Evolutionary conservation across 345 rosid species (phyloP), one percentile per base, ranked within the genome.

Genomic region (Lagerstroemia speciosa): DNA sequence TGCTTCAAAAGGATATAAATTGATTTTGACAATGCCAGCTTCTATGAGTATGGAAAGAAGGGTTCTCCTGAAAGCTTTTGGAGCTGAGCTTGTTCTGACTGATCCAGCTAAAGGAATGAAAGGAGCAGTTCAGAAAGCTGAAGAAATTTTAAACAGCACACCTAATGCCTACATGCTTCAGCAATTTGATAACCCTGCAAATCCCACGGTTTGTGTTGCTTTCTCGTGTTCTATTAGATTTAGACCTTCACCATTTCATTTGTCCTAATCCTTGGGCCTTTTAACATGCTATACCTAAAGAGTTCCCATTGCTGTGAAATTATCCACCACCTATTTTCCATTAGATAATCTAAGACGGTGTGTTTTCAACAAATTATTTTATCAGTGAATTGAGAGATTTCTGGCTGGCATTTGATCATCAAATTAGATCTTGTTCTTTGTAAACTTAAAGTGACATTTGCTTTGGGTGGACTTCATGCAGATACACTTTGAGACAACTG

Each of bases 131-230:
- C 83, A 87, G 68, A 93, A 89, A 76, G 85, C 89, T 60, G 92
- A 93, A 72, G 89, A 91, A 75, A 80, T 93, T 66, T 52, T 88
- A 75, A 76, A 79, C 30, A 71, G 73, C 40, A 91, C 89, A 33
- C 91, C 92, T 0, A 70, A 86, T 29, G 87, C 93, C 0, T 85
- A 86, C 78, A 89, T 93, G 85, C 92, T 90, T 72, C 86, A 81
- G 72, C 98, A 93, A 77, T 89, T 84, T 71, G 98, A 90, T 32
- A 93, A 93, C 79, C 93, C 89, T 72, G 89, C 98, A 43, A 93
- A 93, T 70, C 96, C 93, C 3, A 81, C 80, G 90, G 98, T 92
- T 71, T 70, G 71, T 60, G 3, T 36, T 1, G n/a, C 33, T 66
- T 68, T 22, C 50, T 65, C 58, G n/a, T 37, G 11, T 9, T 66